Conservation (phyloP, 2,329 filamentous ascomycete species). For the Hymenoscyphus fructigenus region DNA sequence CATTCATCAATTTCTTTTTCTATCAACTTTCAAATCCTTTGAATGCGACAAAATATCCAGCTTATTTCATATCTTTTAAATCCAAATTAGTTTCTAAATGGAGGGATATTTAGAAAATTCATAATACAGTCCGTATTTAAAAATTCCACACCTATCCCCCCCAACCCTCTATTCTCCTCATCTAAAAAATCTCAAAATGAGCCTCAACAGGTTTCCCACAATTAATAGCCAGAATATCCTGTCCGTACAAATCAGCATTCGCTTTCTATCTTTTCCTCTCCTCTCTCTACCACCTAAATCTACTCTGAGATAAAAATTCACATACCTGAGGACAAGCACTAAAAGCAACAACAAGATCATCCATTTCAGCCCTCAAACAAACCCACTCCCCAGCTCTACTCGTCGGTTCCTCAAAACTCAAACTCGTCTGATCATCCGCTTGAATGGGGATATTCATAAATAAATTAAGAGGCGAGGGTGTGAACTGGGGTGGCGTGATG, state of each 20-base stretch:
- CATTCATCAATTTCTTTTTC: no score
- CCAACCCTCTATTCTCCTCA: neutral
- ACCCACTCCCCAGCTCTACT: conserved; percentile 25
- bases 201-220: conserved; percentile 28
- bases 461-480: conserved; percentile 28
- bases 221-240: conserved; percentile 30
- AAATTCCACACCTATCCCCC: neutral
- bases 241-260: conserved; percentile 5
- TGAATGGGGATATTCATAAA: conserved; percentile 33
- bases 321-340: conserved; percentile 31
- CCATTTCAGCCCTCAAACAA: conserved; percentile 26
- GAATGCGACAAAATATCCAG: no score
- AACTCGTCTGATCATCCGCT: conserved; percentile 20
- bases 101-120: no score
- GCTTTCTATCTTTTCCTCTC: neutral
- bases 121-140: no score
- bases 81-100: no score
- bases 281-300: neutral
- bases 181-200: conserved; percentile 24
- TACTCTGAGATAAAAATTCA: neutral
- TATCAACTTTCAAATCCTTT: no score
- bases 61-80: no score
- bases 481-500: conserved; percentile 26
- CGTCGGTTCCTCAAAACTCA: conserved; percentile 27
- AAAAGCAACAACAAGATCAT: conserved; percentile 29